These are phyloP conservation scores for Talaromyces borbonicus DNA, from an alignment of 495 filamentous ascomycete species.

Conservation along the genomic window DNA sequence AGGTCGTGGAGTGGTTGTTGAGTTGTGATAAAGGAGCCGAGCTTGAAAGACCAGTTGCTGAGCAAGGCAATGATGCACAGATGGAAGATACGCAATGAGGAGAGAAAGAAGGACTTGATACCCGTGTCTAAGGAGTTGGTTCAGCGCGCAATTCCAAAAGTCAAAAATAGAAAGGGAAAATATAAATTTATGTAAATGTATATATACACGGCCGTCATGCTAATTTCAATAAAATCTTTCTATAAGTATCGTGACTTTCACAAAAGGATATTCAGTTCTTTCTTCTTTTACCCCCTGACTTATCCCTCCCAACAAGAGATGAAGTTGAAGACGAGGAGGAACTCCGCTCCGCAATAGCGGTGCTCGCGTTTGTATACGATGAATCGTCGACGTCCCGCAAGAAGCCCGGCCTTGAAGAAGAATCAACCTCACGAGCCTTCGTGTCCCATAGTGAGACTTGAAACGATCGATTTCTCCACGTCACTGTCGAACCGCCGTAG, in stretches of 20 bases:
- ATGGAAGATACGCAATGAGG: constrained; percentile 39
- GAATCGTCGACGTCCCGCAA: not conserved
- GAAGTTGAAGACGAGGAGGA: constrained; percentile 3
- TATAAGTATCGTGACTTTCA: constrained; percentile 1
- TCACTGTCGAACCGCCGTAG: constrained; percentile 69
- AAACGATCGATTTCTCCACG: constrained; percentile 78
- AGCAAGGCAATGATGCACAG: constrained; percentile 43
- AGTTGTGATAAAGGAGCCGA: constrained; percentile 29
- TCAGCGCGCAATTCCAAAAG: too few relatives aligned
- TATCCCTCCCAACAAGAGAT: constrained; percentile 3
- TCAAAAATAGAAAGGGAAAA: too few relatives aligned
- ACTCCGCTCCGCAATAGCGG: not conserved
- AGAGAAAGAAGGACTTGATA: not conserved
- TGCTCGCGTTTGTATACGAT: constrained; percentile 5
- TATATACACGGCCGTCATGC: too few relatives aligned
- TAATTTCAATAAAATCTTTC: constrained; percentile 11
- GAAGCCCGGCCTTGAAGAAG: not conserved
- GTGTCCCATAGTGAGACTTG: constrained; percentile 71
- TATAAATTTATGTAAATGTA: not conserved
- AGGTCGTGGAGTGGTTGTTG: constrained; percentile 39
- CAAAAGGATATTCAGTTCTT: constrained; percentile 1
- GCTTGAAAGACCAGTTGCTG: constrained; percentile 18
- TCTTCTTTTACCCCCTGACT: constrained; percentile 1
- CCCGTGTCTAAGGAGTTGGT: too few relatives aligned
- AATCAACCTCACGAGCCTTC: constrained; percentile 51